Evolutionary conservation across 148 eudicot genomes (phyloP), one percentile per base, ranked within the genome.

Genomic region (Tetragonia tetragonoides): DNA sequence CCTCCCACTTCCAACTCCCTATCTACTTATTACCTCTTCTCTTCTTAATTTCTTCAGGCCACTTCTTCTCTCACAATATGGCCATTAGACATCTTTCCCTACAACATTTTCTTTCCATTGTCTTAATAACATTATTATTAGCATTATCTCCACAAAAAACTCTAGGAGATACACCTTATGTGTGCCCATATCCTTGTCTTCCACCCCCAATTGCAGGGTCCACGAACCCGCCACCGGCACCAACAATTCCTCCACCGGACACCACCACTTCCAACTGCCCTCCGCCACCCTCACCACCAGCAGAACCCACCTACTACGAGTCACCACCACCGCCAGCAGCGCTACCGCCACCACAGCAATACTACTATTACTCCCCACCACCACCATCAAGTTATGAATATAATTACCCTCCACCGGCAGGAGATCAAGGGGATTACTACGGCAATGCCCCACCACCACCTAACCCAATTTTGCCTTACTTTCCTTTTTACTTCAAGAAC

Each of bases 171-270:
- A 34, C 76, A 53, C 84, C 80, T 78, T 82, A 82, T 68, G 84
- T 82, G 18, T 82, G 84, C 28, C 84, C 84, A 66, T 81, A 81
- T 63, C 84, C 84, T 59, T 81, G 84, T 47, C 74, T 81, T 44
- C 84, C 84, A 57, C 84, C 81, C 16, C 84, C 81, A 12, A 82
- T 68, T 40, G 54, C 47, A 5, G 80, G 72, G 0, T 38, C 69
- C 46, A 18, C 70, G 28, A 46, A 79, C 72, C 66, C 80, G 42
- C 74, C 76, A 10, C 77, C 84, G 5, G 60, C 68, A 42, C 80
- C 77, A 39, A 40, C 42, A 17, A 51, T 63, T 12, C 83, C 80
- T 2, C 83, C 79, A 8, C 75, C 83, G 37, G 23, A 77, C 6
- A 12, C 79, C 59, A 56, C 84, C 81, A 59, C 74, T 21, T 28